Conservation (phyloP, 768 basidiomycete genomes). For the Pulveroboletus sp. region DNA sequence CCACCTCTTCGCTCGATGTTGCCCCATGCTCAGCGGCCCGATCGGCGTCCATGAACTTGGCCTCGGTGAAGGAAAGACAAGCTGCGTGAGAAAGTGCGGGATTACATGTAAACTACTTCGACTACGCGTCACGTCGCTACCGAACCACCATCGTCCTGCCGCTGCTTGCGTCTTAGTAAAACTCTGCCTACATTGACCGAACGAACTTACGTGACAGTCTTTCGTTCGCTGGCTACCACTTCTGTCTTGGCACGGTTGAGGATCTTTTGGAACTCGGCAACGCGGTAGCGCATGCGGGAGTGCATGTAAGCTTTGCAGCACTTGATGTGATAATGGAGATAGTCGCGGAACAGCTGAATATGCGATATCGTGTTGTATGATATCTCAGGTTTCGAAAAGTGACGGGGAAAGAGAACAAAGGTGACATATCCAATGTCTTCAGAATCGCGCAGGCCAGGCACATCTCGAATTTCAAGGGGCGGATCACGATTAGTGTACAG, state of each 20-base stretch:
- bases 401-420: conserved; percentile 95
- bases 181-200: not conserved
- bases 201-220: conserved; percentile 74
- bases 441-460: conserved; percentile 72
- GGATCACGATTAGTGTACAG: conserved; percentile 93
- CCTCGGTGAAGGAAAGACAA: no score
- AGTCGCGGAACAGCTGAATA: conserved; percentile 95
- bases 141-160: conserved; percentile 57
- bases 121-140: conserved; percentile 29
- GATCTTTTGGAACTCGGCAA: conserved; percentile 93
- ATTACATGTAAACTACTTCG: not conserved
- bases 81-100: conserved; percentile 20
- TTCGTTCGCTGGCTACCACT: conserved; percentile 72
- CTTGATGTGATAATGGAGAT: conserved; percentile 99
- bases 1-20: conserved; percentile 3
- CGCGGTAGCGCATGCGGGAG: conserved; percentile 90
- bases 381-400: conserved; percentile 69
- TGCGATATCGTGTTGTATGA: conserved; percentile 85
- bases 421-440: conserved; percentile 97
- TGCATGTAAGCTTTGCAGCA: conserved; percentile 99
- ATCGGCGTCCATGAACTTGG: conserved; percentile 19
- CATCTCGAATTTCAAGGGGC: conserved; percentile 90
- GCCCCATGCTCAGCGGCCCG: not conserved
- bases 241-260: conserved; percentile 96
- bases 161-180: conserved; percentile 30